Evolutionary conservation across 140 eudicot genomes (phyloP), one percentile per base, ranked within the genome.

Genomic region (Senecio squalidus): DNA sequence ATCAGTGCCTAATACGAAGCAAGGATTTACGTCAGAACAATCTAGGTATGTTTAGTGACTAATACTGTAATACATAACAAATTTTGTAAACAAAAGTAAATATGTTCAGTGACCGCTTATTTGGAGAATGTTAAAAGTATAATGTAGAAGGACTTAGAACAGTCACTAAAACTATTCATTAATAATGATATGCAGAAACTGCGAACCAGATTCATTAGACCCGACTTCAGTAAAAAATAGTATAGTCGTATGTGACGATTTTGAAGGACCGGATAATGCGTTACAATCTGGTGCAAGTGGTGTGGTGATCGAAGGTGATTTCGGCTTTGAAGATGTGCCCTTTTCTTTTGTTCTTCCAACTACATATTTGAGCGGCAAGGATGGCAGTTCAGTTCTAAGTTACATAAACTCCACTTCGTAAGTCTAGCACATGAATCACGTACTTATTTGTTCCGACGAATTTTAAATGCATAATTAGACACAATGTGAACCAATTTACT

Each of bases 231-330:
- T 83, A 33, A 44, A 64, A 7, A 76, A 70, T n/a, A 83, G 66
- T 30, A 87, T 87, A 18, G 86, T 87, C 4, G 70, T 87, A 28
- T 87, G 96, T 52, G 84, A 80, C 31, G 31, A 14, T 22, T 36
- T 78, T 3, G 17, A 2, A 16, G 75, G 55, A 6, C 84, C 78
- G 24, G 36, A 3, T 0, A 55, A 34, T 24, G 66, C 76, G 22
- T 21, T 71, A 13, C 8, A 0, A 1, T 75, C 96, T 0, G 84
- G 82, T 17, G 89, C 89, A 29, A 52, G 73, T 17, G 96, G 96
- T 49, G 61, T 69, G 2, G 73, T 87, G 31, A 40, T 78, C 62
- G 71, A 73, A 27, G 83, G 73, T 55, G 67, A 56, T 45, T 34
- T 62, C 1, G 69, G 67, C 4, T 64, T 43, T 22, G 62, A 36